Evolutionary conservation across 768 basidiomycete species (phyloP).

Genomic region (Tylopilus sp.): DNA sequence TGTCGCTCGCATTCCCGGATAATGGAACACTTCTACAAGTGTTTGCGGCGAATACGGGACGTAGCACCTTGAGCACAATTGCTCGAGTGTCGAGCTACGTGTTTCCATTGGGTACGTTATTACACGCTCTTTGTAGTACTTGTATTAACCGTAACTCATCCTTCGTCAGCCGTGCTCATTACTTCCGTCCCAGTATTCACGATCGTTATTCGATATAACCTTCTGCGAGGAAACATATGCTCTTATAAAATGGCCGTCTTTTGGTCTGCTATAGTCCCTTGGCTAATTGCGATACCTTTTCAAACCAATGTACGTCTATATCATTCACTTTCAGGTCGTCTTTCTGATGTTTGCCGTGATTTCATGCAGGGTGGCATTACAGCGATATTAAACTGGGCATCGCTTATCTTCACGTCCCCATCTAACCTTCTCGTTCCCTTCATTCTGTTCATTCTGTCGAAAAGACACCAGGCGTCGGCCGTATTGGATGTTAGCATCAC

Average conservation of each 20-base stretch:
- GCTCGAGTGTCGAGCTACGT: conserved; percentile 18
- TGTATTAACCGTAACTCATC: neutral
- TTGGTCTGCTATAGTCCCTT: conserved; percentile 23
- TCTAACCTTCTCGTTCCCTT: conserved; percentile 24
- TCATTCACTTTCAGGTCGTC: neutral
- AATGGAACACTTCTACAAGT: conserved; percentile 17
- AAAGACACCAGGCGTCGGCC: conserved; percentile 18
- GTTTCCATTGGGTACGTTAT: conserved; percentile 19
- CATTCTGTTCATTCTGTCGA: conserved; percentile 19
- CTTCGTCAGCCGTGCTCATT: conserved; percentile 19
- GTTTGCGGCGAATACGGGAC: conserved; percentile 6
- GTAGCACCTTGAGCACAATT: neutral
- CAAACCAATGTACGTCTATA: conserved; percentile 20
- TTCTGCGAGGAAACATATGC: conserved; percentile 22
- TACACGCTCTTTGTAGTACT: too few species aligned
- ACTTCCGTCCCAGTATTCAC: conserved; percentile 24
- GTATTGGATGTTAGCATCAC: conserved; percentile 15
- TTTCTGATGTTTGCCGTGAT: neutral
- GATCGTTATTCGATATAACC: conserved; percentile 26
- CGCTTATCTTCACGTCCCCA: conserved; percentile 23
- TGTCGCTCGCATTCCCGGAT: conserved; percentile 6
- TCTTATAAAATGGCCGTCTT: conserved; percentile 23
- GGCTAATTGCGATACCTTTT: conserved; percentile 23
- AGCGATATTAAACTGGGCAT: conserved; percentile 24
- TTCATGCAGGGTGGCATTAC: conserved; percentile 10